Base-by-base conservation (phyloP, 129 eudicot species). In the Flaveria linearis region DNA sequence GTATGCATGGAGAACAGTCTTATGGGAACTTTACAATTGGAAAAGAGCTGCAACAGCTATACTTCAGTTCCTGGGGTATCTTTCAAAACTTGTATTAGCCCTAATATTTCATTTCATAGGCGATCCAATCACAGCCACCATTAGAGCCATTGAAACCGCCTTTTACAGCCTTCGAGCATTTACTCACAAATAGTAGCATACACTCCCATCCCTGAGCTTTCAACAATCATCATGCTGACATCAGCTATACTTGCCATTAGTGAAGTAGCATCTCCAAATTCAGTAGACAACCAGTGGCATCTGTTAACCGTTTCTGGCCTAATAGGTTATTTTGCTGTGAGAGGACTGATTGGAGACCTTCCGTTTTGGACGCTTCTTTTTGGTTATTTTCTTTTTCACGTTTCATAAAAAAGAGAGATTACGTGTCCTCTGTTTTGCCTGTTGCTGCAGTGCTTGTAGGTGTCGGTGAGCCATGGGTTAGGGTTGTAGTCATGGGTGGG, bases 391-490 rank as follows among this genome's bases (percentile, higher is more conserved):
- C 85, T 18, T 88, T 73, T 73, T 82, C 89, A 10, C 86, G 87
- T 71, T 84, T 90, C 8, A 74, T 84, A 23, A 88, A 90, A 76
- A 88, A 84, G 84, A 87, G 87, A 78, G 96, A 93, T 79, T 84
- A 90, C 11, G 92, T 93, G 20, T 81, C 98, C 11, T 91, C 98
- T 5, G 78, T 71, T 4, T 86, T 90, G 87, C 98, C 98, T 18
- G 86, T 81, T 72, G 98, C 97, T 41, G 87, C 96, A 22, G 92
- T 84, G 73, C 78, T 93, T 14, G 92, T 84, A 41, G 96, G 87
- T 65, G 90, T 90, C n/a, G 98, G 96, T 11, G 98, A 93, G 86
- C 91, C 97, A 10, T 88, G 98, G 98, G 84, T 90, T 64, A 81
- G 98, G 56, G 78, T 87, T 50, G 22, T 88, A 20, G 88, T 80